These are phyloP conservation scores for Neoascochyta sp. DNA, from an alignment of 2,329 filamentous ascomycete genomes.

Conservation along the genomic window DNA sequence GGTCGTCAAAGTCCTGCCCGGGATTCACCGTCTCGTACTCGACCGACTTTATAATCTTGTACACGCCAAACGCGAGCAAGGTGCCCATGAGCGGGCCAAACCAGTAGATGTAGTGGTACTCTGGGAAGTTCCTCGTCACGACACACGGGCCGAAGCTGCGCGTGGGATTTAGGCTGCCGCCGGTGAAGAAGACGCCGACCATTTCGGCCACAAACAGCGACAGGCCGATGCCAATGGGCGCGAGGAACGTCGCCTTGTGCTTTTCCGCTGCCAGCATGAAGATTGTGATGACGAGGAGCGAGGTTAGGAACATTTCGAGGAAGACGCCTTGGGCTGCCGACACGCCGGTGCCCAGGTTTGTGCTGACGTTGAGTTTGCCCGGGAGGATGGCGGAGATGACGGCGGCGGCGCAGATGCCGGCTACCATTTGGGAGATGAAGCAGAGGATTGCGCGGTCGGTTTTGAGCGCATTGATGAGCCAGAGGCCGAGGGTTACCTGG, in stretches of 20 bases:
- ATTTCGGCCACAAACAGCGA: conserved; percentile 62
- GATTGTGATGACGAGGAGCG: conserved; percentile 41
- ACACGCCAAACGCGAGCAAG: conserved; percentile 38
- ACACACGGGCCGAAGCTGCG: conserved; percentile 43
- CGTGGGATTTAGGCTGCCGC: conserved; percentile 43
- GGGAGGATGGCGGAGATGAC: conserved; percentile 37
- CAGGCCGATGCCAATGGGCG: conserved; percentile 68
- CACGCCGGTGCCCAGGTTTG: conserved; percentile 32
- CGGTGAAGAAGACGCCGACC: conserved; percentile 45
- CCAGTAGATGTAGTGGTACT: conserved; percentile 46
- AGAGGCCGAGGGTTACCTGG: conserved; percentile 38
- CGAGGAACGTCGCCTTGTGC: conserved; percentile 67
- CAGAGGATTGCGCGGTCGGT: conserved; percentile 26
- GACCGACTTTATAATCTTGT: conserved; percentile 40
- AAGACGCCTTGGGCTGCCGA: conserved; percentile 36
- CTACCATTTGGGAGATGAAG: conserved; percentile 37
- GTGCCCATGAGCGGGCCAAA: conserved; percentile 37
- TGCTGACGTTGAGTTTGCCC: conserved; percentile 32
- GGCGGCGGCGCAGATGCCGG: conserved; percentile 36
- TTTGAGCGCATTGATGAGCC: conserved; percentile 30
- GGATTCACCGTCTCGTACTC: conserved; percentile 45
- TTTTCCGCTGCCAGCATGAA: conserved; percentile 69
- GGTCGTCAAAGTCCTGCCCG: conserved; percentile 40
- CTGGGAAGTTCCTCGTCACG: conserved; percentile 35
- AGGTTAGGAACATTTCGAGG: conserved; percentile 41